phyloP scores from a whole-genome alignment of 2,329 filamentous ascomycete genomes.

The Hymenoscyphus scutula region DNA sequence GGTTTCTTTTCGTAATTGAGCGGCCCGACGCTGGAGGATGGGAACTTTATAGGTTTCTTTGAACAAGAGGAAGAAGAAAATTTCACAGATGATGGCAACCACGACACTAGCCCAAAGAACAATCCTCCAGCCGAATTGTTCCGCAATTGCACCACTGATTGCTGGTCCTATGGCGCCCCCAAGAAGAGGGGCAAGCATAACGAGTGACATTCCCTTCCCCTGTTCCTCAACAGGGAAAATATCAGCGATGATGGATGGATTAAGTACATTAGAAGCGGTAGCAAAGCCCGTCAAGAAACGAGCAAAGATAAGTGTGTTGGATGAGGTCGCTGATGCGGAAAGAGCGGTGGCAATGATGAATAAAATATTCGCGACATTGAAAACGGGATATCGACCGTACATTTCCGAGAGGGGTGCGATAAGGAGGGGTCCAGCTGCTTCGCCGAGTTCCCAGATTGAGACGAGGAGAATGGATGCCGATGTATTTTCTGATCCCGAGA shows the following conservation, averaged over 20 bases:
- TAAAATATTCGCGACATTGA: constrained; percentile 48
- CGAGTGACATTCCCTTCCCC: constrained; percentile 40
- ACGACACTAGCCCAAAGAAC: constrained; percentile 49
- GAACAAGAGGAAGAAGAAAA: constrained; percentile 44
- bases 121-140: constrained; percentile 50
- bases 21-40: constrained; percentile 48
- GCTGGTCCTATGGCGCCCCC: constrained; percentile 37
- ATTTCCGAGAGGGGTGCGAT: constrained; percentile 46
- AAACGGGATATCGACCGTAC: constrained; percentile 41
- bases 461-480: constrained; percentile 50
- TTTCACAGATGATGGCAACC: constrained; percentile 40
- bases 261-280: constrained; percentile 37
- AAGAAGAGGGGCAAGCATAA: constrained; percentile 36
- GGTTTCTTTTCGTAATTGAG: constrained; percentile 46
- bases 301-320: constrained; percentile 43
- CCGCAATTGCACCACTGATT: constrained; percentile 40
- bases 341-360: constrained; percentile 48
- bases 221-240: constrained; percentile 46
- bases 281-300: constrained; percentile 36
- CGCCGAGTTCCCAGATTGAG: constrained; percentile 49
- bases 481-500: constrained; percentile 42
- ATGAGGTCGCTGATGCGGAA: constrained; percentile 44
- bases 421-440: constrained; percentile 45
- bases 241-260: constrained; percentile 46
- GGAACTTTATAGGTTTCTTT: constrained; percentile 60